A percentile compares a stretch with the other conserved stretches of the same genome.
These are phyloP conservation scores for Pyrus communis DNA, from an alignment of 306 rosid genomes.

Conservation along the genomic window DNA sequence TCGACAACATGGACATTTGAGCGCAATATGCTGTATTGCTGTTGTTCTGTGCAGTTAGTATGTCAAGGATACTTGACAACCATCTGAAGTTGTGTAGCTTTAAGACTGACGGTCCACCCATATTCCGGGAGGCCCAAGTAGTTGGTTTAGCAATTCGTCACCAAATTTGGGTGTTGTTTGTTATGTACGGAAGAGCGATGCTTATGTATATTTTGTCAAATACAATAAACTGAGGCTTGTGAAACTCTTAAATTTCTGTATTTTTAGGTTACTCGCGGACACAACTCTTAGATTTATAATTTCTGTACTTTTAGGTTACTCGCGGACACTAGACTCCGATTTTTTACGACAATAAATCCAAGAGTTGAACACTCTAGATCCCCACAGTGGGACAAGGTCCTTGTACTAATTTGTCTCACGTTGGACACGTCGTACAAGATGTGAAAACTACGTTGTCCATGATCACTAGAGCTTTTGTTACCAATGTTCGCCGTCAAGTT, in stretches of 20 bases:
- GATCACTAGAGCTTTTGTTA: too few species aligned
- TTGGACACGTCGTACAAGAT: too few species aligned
- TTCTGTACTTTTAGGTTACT: not conserved
- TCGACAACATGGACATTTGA: slow-evolving; percentile 86
- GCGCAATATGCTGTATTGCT: slow-evolving; percentile 4
- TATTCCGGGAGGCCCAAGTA: slow-evolving; percentile 5
- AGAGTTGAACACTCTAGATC: too few species aligned
- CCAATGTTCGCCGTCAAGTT: too few species aligned
- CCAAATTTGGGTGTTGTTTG: slow-evolving; percentile 11
- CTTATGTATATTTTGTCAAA: slow-evolving; percentile 11
- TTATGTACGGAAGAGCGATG: slow-evolving; percentile 17
- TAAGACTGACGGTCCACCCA: slow-evolving; percentile 1
- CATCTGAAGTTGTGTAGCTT: slow-evolving; percentile 32
- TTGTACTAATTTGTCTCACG: too few species aligned
- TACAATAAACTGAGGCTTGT: not conserved
- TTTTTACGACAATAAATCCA: too few species aligned
- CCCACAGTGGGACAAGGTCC: too few species aligned
- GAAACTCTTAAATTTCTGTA: not conserved
- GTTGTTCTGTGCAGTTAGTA: not conserved
- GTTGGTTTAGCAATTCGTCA: slow-evolving; percentile 9
- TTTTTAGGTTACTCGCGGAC: not conserved
- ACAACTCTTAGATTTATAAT: too few species aligned
- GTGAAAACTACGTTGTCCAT: too few species aligned
- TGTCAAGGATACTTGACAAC: slow-evolving; percentile 19
- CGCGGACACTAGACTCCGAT: too few species aligned